Evolutionary conservation across 2,329 filamentous ascomycete species (phyloP), one percentile per base, ranked within the genome.

Genomic region (Podosphaera fusca): DNA sequence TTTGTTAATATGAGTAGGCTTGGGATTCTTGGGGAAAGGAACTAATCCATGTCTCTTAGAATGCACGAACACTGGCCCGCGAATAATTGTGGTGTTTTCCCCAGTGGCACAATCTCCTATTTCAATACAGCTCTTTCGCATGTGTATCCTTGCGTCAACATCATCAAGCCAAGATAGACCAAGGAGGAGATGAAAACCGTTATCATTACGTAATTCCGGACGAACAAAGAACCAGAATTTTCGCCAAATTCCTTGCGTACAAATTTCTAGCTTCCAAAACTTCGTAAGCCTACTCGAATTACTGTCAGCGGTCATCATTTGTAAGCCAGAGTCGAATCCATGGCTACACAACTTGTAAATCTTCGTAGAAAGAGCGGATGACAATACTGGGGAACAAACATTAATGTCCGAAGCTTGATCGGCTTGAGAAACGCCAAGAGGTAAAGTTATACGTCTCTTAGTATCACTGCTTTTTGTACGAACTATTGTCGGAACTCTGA

Each of bases 341-440:
- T 53, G 51, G 12, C 35, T 38, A 2, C 31, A 21, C 7, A 53
- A 38, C 38, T 53, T 53, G 8, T 4, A 12, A 38, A 36, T 10
- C 29, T 53, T 38, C 4, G 33, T 30, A 4, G 49, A 52, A 29
- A 52, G 31, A 31, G 49, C 49, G 10, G n/a, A 10, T 9, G 8
- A 34, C 30, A 55, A 42, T 21, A 36, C 12, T 34, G 12, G 12
- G 2, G 52, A 55, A 14, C 5, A 6, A 31, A 42, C 12, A 45
- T 55, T 55, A 31, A 55, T 21, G 38, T 55, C 52, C 10, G 52
- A 55, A 14, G 34, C 52, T 31, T 55, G 52, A 35, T 55, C 52
- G 6, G 35, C 52, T 31, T 55, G 52, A 7, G 21, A n/a, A 9
- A 35, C 35, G 14, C 52, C 52, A 8, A 30, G 3, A 7, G 49